These are phyloP conservation scores for Ustilago trichophora DNA, from an alignment of 1,284 basidiomycete genomes.

Conservation along the genomic window DNA sequence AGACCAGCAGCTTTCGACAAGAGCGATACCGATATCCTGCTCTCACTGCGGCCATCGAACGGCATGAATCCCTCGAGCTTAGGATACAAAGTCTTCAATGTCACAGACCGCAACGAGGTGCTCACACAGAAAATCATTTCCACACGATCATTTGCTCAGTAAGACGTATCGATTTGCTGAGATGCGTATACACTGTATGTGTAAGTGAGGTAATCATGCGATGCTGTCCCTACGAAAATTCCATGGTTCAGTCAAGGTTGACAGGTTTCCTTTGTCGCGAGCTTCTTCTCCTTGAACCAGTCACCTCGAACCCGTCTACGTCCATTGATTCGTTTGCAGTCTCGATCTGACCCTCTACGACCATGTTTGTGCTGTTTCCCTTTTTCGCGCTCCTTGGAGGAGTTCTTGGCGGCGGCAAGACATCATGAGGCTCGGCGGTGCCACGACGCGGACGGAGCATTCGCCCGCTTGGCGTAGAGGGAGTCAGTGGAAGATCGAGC, in stretches of 20 bases:
- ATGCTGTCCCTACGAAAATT: no score
- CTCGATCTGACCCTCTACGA: not conserved
- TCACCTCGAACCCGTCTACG: constrained; percentile 25
- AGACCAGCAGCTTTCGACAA: no score
- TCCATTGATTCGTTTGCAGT: constrained; percentile 11
- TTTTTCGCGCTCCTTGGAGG: constrained; percentile 13
- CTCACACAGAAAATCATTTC: no score
- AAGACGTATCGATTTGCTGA: no score
- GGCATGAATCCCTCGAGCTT: no score
- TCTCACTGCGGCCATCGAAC: no score
- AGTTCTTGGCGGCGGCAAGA: constrained; percentile 6
- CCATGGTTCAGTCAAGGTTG: constrained; percentile 22
- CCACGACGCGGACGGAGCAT: constrained; percentile 13
- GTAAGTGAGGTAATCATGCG: no score
- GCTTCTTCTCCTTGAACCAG: constrained; percentile 13
- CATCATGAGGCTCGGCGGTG: not conserved
- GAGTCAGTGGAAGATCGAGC: not conserved
- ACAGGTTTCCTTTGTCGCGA: constrained; percentile 32
- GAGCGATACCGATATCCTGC: no score
- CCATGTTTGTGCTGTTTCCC: not conserved
- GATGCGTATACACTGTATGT: no score
- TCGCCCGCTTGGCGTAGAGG: constrained; percentile 9
- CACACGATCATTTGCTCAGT: no score
- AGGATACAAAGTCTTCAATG: no score
- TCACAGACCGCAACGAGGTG: no score